Evolutionary conservation across 2,329 filamentous ascomycete genomes (phyloP).

Genomic region (Aspergillus aculeatinus): DNA sequence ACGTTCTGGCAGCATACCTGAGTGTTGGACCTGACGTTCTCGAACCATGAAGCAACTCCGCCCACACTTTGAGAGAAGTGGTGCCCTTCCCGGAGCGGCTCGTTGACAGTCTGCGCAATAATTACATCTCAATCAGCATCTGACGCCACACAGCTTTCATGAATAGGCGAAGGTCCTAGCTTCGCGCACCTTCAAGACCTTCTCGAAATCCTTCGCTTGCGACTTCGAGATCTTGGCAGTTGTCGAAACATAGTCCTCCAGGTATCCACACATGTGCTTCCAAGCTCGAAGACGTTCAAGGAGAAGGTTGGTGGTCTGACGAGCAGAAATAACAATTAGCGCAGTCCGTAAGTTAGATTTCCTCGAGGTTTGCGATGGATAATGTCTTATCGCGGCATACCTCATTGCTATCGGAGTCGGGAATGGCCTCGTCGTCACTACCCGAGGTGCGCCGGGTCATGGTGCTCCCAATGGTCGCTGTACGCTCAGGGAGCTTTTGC

Average conservation of each 20-base stretch:
- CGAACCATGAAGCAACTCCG: constrained; percentile 84
- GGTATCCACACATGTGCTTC: constrained; percentile 89
- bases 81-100: constrained; percentile 81
- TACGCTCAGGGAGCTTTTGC: constrained; percentile 34
- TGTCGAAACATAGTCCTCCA: constrained; percentile 84
- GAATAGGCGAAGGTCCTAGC: neutral
- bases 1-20: constrained; percentile 52
- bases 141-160: no score
- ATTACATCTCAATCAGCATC: constrained; percentile 9
- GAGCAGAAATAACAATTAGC: neutral
- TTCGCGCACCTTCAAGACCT: constrained; percentile 71
- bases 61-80: constrained; percentile 92
- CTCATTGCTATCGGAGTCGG: constrained; percentile 43
- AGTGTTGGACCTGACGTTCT: constrained; percentile 90
- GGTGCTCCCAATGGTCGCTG: constrained; percentile 33
- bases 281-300: constrained; percentile 86
- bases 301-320: constrained; percentile 73
- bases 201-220: constrained; percentile 93
- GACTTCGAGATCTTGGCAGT: constrained; percentile 83
- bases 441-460: constrained; percentile 33
- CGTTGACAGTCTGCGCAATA: constrained; percentile 67
- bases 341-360: neutral
- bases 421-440: constrained; percentile 44
- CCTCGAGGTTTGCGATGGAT: no score
- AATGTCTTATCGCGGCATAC: constrained; percentile 25